A percentile compares a stretch with the other conserved stretches of the same genome.
Evolutionary conservation across 176 grass and related monocot species (phyloP).

Genomic region (Bonia amplexicaulis): DNA sequence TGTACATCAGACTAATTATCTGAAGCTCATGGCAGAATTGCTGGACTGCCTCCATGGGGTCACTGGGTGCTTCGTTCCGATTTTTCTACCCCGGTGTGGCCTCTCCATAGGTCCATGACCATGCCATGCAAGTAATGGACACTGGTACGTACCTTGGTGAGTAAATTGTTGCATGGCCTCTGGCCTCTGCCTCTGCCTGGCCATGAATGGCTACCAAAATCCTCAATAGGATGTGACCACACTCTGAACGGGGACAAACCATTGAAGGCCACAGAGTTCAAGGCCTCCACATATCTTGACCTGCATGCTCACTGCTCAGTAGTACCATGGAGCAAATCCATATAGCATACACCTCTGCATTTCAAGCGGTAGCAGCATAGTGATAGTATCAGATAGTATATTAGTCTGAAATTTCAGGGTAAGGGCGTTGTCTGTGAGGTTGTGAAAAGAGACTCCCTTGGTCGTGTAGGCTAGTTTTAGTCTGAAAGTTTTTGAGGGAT

Average conservation of each 20-base stretch:
- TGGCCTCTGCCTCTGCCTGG: constrained; percentile 37
- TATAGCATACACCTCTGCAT: not conserved
- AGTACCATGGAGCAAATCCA: constrained; percentile 10
- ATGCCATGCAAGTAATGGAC: constrained; percentile 23
- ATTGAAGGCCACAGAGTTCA: constrained; percentile 58
- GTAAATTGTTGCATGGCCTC: constrained; percentile 39
- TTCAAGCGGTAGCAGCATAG: constrained; percentile 1
- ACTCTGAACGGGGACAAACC: constrained; percentile 55
- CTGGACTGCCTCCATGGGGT: constrained; percentile 3
- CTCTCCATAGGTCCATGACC: constrained; percentile 18
- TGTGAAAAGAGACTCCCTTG: not conserved
- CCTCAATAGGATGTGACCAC: constrained; percentile 60
- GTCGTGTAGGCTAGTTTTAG: not conserved
- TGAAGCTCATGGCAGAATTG: constrained; percentile 29
- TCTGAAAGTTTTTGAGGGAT: not conserved
- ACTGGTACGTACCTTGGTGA: constrained; percentile 28
- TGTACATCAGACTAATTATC: constrained; percentile 19
- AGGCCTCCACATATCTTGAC: constrained; percentile 46
- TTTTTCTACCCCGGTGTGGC: constrained; percentile 18
- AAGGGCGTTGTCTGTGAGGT: not conserved
- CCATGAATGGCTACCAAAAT: constrained; percentile 58
- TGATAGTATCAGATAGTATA: not conserved
- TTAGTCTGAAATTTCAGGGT: not conserved
- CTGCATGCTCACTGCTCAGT: constrained; percentile 24
- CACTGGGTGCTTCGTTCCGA: constrained; percentile 20